Base-by-base conservation (phyloP, 495 filamentous ascomycete species). In the Penicillium alfredii region DNA sequence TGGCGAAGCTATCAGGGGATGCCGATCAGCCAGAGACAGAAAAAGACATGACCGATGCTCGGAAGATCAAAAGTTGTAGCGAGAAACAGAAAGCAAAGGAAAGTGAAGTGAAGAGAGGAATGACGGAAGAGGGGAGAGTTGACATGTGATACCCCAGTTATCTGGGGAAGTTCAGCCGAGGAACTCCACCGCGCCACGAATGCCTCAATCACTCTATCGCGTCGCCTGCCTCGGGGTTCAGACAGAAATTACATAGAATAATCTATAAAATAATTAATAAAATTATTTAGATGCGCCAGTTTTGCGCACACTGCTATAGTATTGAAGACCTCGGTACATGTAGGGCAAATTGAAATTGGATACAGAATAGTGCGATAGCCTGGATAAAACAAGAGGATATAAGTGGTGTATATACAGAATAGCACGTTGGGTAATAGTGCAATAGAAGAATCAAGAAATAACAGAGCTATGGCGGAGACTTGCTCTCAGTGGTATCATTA, bases 91-190 rank as follows among this genome's bases (percentile, higher is more conserved):
- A 35, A 24, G 32, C 33, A 32, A 19, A 16, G 11, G 22, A 31
- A 35, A 33, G 11, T 14, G 29, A 20, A 15, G 24, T 40, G 40
- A 34, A 16, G 11, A n/a, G 12, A 17, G 38, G 21, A 30, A 49
- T 47, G 48, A 40, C 29, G 44, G 33, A n/a, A n/a, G n/a, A n/a
- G n/a, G n/a, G n/a, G n/a, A n/a, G n/a, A 44, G 25, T 24, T 58
- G 33, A 45, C 58, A 57, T 59, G 58, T 59, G 55, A 57, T 48
- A 54, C 45, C 47, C 46, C 49, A 44, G 42, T 33, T 29, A 38
- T 39, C 41, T 53, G 57, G 54, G 55, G 47, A 54, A 53, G 16
- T 45, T 27, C 46, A 44, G 25, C 53, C 53, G 53, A 56, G 53
- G 53, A n/a, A n/a, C 29, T 19, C 8, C 8, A 13, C 14, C 2